These are phyloP conservation scores for Mycena belliarum DNA, from an alignment of 768 basidiomycete species.

Conservation along the genomic window DNA sequence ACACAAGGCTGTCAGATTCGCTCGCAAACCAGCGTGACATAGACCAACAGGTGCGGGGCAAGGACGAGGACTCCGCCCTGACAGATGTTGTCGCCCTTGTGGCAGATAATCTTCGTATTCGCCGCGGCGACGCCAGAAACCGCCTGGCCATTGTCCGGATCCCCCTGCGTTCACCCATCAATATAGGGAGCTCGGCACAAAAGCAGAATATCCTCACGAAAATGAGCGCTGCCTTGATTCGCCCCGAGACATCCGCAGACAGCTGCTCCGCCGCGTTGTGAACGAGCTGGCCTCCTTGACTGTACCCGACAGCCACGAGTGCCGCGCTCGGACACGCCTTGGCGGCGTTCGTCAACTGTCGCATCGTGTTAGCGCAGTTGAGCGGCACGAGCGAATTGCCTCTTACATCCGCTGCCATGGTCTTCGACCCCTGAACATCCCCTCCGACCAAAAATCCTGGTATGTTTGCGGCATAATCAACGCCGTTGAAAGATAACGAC, in stretches of 20 bases:
- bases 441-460: slow-evolving; percentile 24
- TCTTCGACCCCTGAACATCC: slow-evolving; percentile 19
- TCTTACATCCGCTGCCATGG: slow-evolving; percentile 22
- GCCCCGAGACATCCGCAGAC: slow-evolving; percentile 9
- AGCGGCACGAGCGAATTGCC: not conserved
- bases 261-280: slow-evolving; percentile 22
- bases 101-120: slow-evolving; percentile 5
- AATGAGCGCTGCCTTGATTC: slow-evolving; percentile 25
- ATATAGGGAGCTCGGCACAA: not conserved
- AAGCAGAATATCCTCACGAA: slow-evolving; percentile 15
- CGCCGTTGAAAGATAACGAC: slow-evolving; percentile 22
- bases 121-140: slow-evolving; percentile 5
- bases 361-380: not conserved
- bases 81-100: too few species aligned
- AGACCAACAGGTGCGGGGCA: slow-evolving; percentile 16
- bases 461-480: slow-evolving; percentile 23
- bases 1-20: not conserved
- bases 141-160: slow-evolving; percentile 14
- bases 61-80: not conserved
- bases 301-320: slow-evolving; percentile 22
- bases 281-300: slow-evolving; percentile 24
- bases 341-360: slow-evolving; percentile 21
- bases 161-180: not conserved
- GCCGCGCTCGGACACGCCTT: slow-evolving; percentile 20
- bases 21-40: not conserved